phyloP scores from a whole-genome alignment of 306 rosid genomes.

The Hippophae gyantsensis region DNA sequence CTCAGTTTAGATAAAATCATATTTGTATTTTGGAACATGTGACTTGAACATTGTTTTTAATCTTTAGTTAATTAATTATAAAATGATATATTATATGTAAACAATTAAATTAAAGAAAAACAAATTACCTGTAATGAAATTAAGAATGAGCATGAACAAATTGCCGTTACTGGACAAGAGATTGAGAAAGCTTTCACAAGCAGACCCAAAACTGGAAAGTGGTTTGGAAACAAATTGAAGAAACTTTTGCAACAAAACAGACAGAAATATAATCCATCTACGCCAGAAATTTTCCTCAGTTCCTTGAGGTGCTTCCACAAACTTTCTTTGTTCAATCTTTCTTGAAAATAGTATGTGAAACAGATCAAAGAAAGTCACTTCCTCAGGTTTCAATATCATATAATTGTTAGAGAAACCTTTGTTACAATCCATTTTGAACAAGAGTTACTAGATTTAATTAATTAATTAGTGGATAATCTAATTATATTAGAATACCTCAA shows the following conservation, averaged over 20 bases:
- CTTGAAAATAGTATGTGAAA: slow-evolving; percentile 28
- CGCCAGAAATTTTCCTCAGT: slow-evolving; percentile 23
- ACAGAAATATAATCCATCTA: slow-evolving; percentile 53
- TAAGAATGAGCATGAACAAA: slow-evolving; percentile 18
- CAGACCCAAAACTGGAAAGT: slow-evolving; percentile 33
- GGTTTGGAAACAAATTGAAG: slow-evolving; percentile 28
- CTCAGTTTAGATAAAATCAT: neutral
- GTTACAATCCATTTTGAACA: slow-evolving; percentile 23
- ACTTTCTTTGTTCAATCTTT: slow-evolving; percentile 27
- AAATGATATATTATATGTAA: no score
- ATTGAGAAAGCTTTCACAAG: slow-evolving; percentile 35
- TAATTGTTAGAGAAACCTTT: slow-evolving; percentile 36
- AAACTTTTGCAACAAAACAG: slow-evolving; percentile 40
- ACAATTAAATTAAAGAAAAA: neutral
- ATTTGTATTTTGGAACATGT: neutral
- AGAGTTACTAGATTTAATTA: no score
- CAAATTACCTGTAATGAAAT: slow-evolving; percentile 37
- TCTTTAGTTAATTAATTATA: no score
- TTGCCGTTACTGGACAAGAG: slow-evolving; percentile 32
- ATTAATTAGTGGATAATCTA: no score
- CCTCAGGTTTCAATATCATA: slow-evolving; percentile 48
- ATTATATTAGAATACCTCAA: no score
- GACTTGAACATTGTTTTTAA: no score
- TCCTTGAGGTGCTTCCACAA: slow-evolving; percentile 30
- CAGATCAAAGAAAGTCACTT: slow-evolving; percentile 45